Evolutionary conservation across 805 yeast genomes (phyloP).

Genomic region (Wickerhamiella domercqiae): DNA sequence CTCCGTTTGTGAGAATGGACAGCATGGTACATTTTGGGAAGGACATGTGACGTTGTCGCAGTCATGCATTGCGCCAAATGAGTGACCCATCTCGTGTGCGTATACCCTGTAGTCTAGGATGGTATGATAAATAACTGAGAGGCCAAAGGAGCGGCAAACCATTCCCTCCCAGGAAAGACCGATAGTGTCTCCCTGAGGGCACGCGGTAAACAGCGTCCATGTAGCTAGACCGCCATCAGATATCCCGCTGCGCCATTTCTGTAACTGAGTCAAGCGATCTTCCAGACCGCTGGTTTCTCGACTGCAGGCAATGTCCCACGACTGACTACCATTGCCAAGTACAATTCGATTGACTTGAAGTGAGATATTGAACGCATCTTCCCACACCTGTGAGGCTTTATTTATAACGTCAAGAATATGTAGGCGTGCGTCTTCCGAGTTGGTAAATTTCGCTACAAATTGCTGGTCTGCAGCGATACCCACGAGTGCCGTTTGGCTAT

Average conservation of each 20-base stretch:
- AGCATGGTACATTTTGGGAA: constrained; percentile 18
- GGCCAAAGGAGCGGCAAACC: constrained; percentile 22
- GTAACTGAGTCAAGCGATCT: constrained; percentile 18
- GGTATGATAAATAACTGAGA: constrained; percentile 24
- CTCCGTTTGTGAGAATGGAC: constrained; percentile 20
- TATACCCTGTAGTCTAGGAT: constrained; percentile 24
- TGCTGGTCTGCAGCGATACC: constrained; percentile 27
- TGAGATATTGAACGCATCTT: constrained; percentile 24
- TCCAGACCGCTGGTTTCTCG: not conserved
- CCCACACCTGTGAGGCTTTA: constrained; percentile 24
- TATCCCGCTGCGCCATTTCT: constrained; percentile 21
- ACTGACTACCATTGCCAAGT: constrained; percentile 16
- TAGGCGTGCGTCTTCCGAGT: constrained; percentile 18
- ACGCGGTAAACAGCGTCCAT: constrained; percentile 24
- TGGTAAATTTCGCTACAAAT: constrained; percentile 19
- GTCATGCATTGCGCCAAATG: constrained; percentile 29
- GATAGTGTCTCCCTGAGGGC: constrained; percentile 23
- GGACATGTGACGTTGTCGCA: constrained; percentile 25
- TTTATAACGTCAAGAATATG: constrained; percentile 22
- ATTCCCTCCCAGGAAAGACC: constrained; percentile 27
- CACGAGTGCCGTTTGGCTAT: constrained; percentile 22
- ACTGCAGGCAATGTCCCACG: constrained; percentile 1
- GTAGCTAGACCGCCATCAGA: constrained; percentile 23
- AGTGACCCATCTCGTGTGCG: constrained; percentile 28
- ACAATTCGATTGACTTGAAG: constrained; percentile 22